A percentile compares a stretch with the other conserved stretches of the same genome.
Conservation (phyloP, 192 early-diverging fungal genomes). For the Rhizoclosmatium sp. region DNA sequence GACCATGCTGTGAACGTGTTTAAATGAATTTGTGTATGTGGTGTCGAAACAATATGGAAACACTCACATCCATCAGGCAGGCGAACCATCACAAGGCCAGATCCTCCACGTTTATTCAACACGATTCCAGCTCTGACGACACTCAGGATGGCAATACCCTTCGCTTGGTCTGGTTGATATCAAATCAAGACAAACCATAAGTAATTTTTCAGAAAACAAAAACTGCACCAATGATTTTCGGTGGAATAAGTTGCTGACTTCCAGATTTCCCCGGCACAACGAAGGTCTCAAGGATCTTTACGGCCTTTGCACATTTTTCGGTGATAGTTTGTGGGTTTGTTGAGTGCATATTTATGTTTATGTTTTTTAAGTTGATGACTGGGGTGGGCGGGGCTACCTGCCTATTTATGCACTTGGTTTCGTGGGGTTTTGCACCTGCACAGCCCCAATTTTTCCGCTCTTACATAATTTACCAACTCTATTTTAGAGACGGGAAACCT, state of each 20-base stretch:
- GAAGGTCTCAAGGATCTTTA: background rate
- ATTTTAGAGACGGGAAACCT: too few species aligned
- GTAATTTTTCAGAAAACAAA: background rate
- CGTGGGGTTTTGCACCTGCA: too few species aligned
- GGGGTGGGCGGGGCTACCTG: too few species aligned
- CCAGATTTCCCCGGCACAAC: background rate
- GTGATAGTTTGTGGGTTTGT: too few species aligned
- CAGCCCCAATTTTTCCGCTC: too few species aligned
- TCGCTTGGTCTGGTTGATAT: slow-evolving; percentile 39
- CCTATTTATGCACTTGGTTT: too few species aligned
- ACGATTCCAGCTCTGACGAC: slow-evolving; percentile 90
- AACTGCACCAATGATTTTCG: background rate
- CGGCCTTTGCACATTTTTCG: background rate
- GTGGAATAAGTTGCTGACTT: background rate
- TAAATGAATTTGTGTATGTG: background rate
- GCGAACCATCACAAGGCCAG: slow-evolving; percentile 85
- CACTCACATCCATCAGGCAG: slow-evolving; percentile 74
- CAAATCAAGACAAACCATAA: background rate
- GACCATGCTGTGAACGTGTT: background rate
- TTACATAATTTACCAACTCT: too few species aligned
- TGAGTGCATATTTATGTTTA: too few species aligned
- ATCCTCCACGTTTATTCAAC: slow-evolving; percentile 83
- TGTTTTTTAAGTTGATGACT: too few species aligned
- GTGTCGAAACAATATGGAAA: slow-evolving; percentile 47
- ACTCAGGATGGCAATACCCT: slow-evolving; percentile 88